Conservation (phyloP, 2,329 filamentous ascomycete genomes). For the Trichophyton verrucosum region DNA sequence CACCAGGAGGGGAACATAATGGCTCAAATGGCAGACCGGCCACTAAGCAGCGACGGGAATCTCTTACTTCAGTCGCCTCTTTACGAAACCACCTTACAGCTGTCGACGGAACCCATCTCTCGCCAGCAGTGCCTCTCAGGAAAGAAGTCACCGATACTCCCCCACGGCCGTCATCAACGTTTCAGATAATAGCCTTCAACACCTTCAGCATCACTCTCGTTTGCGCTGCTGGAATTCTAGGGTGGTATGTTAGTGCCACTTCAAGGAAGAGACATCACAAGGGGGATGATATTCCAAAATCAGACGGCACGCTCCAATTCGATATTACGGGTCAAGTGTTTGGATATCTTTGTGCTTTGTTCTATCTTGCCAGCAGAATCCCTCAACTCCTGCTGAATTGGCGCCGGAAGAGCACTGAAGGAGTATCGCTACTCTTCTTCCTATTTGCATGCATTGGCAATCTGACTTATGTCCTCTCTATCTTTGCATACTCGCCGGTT, state of each 20-base stretch:
- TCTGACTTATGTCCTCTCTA: conserved; percentile 80
- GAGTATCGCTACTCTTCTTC: conserved; percentile 89
- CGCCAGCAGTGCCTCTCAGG: conserved; percentile 64
- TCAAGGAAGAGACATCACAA: conserved; percentile 23
- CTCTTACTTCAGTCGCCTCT: conserved; percentile 19
- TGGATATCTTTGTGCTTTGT: conserved; percentile 76
- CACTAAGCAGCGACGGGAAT: conserved; percentile 6
- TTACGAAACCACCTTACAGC: conserved; percentile 40
- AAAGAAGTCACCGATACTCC: conserved; percentile 30
- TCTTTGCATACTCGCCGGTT: conserved; percentile 74
- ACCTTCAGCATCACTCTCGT: conserved; percentile 64
- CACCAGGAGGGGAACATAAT: neutral
- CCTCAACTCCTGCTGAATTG: conserved; percentile 90
- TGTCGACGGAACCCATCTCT: conserved; percentile 56
- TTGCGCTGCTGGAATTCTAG: conserved; percentile 65
- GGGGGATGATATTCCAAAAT: conserved; percentile 18
- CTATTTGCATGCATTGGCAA: conserved; percentile 94
- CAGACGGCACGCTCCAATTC: conserved; percentile 46
- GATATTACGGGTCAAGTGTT: conserved; percentile 76
- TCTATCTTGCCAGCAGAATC: conserved; percentile 81
- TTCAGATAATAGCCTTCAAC: conserved; percentile 55
- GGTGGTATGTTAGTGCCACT: conserved; percentile 64
- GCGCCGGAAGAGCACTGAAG: conserved; percentile 82
- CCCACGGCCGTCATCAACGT: conserved; percentile 25
- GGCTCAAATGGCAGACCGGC: conserved; percentile 8